phyloP scores from a whole-genome alignment of 1,139 yeast species.

The Taphrina communis region DNA sequence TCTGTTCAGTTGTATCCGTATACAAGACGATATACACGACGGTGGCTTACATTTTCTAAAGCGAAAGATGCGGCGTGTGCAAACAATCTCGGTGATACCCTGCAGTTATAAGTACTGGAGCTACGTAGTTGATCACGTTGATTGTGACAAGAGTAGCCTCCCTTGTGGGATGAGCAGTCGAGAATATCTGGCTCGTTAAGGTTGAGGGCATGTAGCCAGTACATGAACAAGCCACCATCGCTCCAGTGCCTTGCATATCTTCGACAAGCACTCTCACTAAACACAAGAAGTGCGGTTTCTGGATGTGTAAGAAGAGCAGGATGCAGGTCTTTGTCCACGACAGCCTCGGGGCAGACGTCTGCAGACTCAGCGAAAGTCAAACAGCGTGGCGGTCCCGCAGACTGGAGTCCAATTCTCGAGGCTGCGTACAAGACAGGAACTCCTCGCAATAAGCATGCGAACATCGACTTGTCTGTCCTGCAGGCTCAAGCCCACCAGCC shows the following conservation, averaged over 20 bases:
- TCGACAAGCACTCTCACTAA: slow-evolving; percentile 2
- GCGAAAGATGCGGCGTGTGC: slow-evolving; percentile 8
- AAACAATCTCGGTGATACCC: background rate
- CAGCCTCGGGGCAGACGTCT: no score
- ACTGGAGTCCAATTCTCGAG: background rate
- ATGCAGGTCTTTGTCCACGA: background rate
- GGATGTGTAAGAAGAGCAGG: background rate
- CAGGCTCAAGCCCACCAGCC: background rate
- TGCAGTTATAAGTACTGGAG: no score
- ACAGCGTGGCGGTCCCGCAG: background rate
- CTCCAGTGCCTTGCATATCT: slow-evolving; percentile 19
- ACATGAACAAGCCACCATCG: slow-evolving; percentile 16
- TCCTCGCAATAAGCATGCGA: background rate
- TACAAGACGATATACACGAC: background rate
- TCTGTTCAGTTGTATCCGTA: background rate
- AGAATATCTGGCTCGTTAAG: background rate
- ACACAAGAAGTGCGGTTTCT: slow-evolving; percentile 1
- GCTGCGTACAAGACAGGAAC: background rate
- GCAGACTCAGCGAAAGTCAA: no score
- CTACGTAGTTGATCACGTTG: no score
- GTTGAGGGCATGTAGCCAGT: background rate
- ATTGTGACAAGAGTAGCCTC: no score
- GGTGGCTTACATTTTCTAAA: slow-evolving; percentile 15
- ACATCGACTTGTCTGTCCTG: background rate
- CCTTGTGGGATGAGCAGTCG: no score